phyloP scores from a whole-genome alignment of 768 basidiomycete species.

The Lactifluus subvellereus region DNA sequence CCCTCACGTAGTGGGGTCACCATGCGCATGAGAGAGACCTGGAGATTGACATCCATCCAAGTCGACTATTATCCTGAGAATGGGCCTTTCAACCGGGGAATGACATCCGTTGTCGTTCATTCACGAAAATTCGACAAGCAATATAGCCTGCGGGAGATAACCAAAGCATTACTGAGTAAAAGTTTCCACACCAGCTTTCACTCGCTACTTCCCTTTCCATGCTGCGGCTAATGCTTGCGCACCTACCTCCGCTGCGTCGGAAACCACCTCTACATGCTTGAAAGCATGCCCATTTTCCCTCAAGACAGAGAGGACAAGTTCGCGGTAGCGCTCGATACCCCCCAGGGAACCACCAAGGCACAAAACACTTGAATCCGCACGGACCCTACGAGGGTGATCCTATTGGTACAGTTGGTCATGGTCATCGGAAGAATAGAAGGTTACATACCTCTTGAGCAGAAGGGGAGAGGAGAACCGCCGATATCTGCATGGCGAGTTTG shows the following conservation, averaged over 20 bases:
- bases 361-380: constrained; percentile 52
- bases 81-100: background rate
- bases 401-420: background rate
- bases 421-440: background rate
- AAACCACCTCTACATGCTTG: constrained; percentile 56
- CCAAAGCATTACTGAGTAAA: background rate
- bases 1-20: background rate
- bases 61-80: background rate
- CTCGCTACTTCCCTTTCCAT: constrained; percentile 12
- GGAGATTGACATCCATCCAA: background rate
- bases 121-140: background rate
- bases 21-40: background rate
- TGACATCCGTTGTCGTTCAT: background rate
- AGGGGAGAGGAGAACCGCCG: constrained; percentile 42
- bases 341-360: constrained; percentile 79
- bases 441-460: constrained; percentile 10
- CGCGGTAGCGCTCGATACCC: constrained; percentile 54
- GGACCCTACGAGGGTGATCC: constrained; percentile 31
- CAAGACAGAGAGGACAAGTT: constrained; percentile 50
- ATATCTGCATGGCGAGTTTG: constrained; percentile 54
- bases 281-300: constrained; percentile 55
- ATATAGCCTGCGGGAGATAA: background rate
- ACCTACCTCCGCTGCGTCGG: constrained; percentile 63
- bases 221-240: constrained; percentile 48
- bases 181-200: background rate